Evolutionary conservation across 2,329 filamentous ascomycete genomes (phyloP).

Genomic region (Parafenestella ontariensis): DNA sequence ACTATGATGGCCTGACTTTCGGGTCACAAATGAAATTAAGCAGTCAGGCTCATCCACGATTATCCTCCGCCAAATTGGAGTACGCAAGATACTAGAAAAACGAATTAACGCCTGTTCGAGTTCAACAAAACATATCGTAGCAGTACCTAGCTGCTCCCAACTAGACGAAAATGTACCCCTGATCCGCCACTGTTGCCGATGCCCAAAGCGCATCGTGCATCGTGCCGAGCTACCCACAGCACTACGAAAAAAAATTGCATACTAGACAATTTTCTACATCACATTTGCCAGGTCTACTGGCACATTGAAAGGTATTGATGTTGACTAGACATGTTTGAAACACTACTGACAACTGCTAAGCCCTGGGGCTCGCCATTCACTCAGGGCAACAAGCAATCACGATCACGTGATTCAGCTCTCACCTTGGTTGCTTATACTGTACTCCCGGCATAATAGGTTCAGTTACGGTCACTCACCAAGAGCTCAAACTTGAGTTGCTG

Average conservation of each 20-base stretch:
- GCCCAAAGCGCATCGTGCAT: constrained; percentile 14
- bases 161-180: neutral
- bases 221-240: constrained; percentile 23
- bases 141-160: neutral
- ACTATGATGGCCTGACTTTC: neutral
- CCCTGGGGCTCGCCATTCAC: constrained; percentile 11
- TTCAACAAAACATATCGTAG: neutral
- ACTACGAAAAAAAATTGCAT: constrained; percentile 21
- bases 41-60: neutral
- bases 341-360: constrained; percentile 16
- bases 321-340: constrained; percentile 4
- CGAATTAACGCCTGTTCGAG: neutral
- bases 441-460: constrained; percentile 1
- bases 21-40: neutral
- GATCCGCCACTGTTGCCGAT: constrained; percentile 13
- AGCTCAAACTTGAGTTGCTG: neutral
- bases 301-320: constrained; percentile 8
- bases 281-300: neutral
- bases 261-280: constrained; percentile 2
- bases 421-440: constrained; percentile 3
- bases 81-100: neutral
- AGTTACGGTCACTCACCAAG: constrained; percentile 18
- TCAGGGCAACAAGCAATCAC: constrained; percentile 9
- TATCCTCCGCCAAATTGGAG: neutral
- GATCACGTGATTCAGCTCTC: constrained; percentile 21